A percentile compares a stretch with the other conserved stretches of the same genome.
Conservation (phyloP, 225 moss, liverwort and hornwort species). For the Anthoceros angustus region DNA sequence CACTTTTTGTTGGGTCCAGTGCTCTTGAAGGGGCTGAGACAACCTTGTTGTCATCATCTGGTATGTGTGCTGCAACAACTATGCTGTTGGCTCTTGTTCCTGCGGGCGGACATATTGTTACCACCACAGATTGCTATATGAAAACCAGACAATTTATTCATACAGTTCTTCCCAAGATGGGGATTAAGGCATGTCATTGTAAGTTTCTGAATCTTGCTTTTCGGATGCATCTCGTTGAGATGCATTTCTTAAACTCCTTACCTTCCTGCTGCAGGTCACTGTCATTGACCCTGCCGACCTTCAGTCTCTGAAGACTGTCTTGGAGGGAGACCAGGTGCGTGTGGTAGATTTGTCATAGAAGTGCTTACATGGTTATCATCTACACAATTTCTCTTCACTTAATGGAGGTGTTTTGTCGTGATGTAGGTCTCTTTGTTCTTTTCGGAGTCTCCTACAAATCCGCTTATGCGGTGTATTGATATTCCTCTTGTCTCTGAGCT, state of each 20-base stretch:
- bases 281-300: slow-evolving; percentile 86
- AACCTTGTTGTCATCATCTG: slow-evolving; percentile 84
- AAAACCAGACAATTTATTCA: slow-evolving; percentile 99
- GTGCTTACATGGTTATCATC: background rate
- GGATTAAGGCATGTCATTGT: slow-evolving; percentile 43
- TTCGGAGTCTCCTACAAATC: slow-evolving; percentile 97
- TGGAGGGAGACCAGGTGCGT: slow-evolving; percentile 74
- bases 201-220: background rate
- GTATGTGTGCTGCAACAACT: slow-evolving; percentile 95
- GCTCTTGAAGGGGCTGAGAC: slow-evolving; percentile 91
- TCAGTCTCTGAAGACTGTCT: slow-evolving; percentile 38
- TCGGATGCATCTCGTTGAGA: background rate
- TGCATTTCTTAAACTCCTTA: background rate
- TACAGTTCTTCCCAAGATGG: slow-evolving; percentile 98
- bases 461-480: slow-evolving; percentile 95
- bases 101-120: slow-evolving; percentile 80
- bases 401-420: background rate
- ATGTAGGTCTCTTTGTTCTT: slow-evolving; percentile 93
- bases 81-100: slow-evolving; percentile 93
- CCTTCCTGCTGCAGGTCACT: slow-evolving; percentile 44
- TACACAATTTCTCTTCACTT: background rate
- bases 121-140: slow-evolving; percentile 92
- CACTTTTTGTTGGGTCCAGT: slow-evolving; percentile 24
- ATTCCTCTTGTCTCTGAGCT: slow-evolving; percentile 72
- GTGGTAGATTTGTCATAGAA: background rate